A percentile compares a stretch with the other conserved stretches of the same genome.
Conservation (phyloP, 1,284 basidiomycete genomes). For the Coniophora puteana region DNA sequence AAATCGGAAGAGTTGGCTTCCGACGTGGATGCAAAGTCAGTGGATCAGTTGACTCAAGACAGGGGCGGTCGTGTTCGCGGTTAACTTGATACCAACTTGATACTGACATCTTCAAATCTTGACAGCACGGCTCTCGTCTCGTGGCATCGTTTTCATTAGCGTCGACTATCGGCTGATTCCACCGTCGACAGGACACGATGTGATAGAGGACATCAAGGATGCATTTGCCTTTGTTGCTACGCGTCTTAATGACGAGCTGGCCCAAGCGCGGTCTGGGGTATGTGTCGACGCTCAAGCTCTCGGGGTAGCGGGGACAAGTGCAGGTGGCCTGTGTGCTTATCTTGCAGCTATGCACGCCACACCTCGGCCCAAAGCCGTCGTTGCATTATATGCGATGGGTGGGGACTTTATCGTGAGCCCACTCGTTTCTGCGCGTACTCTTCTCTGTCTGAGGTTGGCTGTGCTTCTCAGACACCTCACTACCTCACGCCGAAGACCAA, state of each 20-base stretch:
- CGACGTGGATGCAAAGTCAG: conserved; percentile 56
- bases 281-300: conserved; percentile 41
- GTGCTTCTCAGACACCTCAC: conserved; percentile 28
- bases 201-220: conserved; percentile 52
- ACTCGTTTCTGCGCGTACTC: not conserved
- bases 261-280: not conserved
- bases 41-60: conserved; percentile 9
- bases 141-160: conserved; percentile 54
- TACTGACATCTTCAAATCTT: conserved; percentile 7
- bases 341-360: conserved; percentile 49
- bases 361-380: conserved; percentile 49
- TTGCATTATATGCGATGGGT: conserved; percentile 62
- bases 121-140: conserved; percentile 38
- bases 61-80: not conserved
- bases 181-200: conserved; percentile 52
- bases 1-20: conserved; percentile 56
- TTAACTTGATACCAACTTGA: conserved; percentile 5
- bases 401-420: conserved; percentile 53
- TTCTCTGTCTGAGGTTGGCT: not conserved
- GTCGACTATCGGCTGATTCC: conserved; percentile 60
- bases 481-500: conserved; percentile 33
- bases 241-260: conserved; percentile 21
- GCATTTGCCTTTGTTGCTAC: conserved; percentile 44
- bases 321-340: conserved; percentile 63
- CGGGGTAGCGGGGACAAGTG: conserved; percentile 55